A percentile compares a stretch with the other conserved stretches of the same genome.
Evolutionary conservation across 176 grass and related monocot species (phyloP).

Genomic region (Poa annua): DNA sequence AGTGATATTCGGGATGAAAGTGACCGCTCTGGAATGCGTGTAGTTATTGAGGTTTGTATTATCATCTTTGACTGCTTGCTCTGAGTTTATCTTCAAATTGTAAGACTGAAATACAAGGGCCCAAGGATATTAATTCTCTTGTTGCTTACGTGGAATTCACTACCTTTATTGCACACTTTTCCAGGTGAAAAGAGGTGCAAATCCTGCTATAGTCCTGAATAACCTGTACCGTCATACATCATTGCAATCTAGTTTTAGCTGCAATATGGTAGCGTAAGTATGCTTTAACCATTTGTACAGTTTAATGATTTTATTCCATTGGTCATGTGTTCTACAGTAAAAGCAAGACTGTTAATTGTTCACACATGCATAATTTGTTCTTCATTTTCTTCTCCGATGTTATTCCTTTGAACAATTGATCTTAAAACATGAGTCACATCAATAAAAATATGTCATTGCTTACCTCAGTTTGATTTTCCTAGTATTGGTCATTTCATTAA

Average conservation of each 20-base stretch:
- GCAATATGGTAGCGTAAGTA: constrained; percentile 99
- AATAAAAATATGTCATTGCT: neutral
- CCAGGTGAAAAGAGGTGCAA: constrained; percentile 83
- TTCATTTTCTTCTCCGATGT: constrained; percentile 20
- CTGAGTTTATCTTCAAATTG: constrained; percentile 19
- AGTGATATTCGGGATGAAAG: constrained; percentile 99
- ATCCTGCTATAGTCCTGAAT: constrained; percentile 86
- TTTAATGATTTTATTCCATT: neutral
- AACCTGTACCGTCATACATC: constrained; percentile 90
- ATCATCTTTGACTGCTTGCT: constrained; percentile 30
- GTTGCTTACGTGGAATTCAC: constrained; percentile 29
- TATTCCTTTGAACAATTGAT: constrained; percentile 14
- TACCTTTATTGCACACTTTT: constrained; percentile 40
- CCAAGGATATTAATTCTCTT: constrained; percentile 5
- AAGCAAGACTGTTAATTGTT: constrained; percentile 16
- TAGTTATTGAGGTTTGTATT: constrained; percentile 89
- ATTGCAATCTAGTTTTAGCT: constrained; percentile 97
- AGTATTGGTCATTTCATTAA: constrained; percentile 6
- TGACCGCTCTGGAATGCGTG: constrained; percentile 93
- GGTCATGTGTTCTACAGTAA: constrained; percentile 27
- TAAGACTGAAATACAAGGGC: constrained; percentile 3
- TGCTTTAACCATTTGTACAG: constrained; percentile 30
- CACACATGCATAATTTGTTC: constrained; percentile 27
- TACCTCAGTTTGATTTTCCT: neutral
- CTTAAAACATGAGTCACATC: neutral